A percentile compares a stretch with the other conserved stretches of the same genome.
phyloP scores from a whole-genome alignment of 78 protist species.

The Chrysochromulina tobinii region DNA sequence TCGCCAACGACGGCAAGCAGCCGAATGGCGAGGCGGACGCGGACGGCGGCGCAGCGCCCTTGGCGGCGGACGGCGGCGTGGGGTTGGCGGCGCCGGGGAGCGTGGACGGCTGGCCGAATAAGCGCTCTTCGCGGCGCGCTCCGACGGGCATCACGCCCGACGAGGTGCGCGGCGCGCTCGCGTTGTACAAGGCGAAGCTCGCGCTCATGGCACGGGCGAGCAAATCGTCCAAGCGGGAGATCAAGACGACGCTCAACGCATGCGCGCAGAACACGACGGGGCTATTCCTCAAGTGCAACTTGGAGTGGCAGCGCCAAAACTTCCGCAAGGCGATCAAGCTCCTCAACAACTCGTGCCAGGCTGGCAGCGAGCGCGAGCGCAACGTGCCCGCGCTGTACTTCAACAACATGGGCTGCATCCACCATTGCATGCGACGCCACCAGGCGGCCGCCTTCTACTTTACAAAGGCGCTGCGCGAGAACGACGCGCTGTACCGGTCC shows the following conservation, averaged over 20 bases:
- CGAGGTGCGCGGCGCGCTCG: background rate
- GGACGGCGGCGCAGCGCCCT: background rate
- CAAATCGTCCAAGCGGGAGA: background rate
- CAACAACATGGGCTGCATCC: constrained; percentile 7
- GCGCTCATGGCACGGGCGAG: background rate
- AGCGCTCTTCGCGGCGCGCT: background rate
- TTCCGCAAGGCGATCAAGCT: background rate
- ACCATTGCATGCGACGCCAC: background rate
- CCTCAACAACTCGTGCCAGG: background rate
- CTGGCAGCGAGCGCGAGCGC: background rate
- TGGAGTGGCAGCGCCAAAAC: background rate
- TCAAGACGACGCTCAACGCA: background rate
- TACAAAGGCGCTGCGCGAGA: background rate
- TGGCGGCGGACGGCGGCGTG: background rate
- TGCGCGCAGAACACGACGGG: background rate
- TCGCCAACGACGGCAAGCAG: background rate
- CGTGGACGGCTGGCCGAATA: background rate
- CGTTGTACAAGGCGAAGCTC: background rate
- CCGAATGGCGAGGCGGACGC: background rate
- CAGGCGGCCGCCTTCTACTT: background rate
- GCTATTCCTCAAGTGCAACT: background rate
- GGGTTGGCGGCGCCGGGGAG: background rate
- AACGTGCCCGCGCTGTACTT: background rate
- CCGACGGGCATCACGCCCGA: background rate
- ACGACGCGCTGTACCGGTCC: background rate